Conservation (phyloP, 176 grass and related monocot genomes). For the Ampelocalamus luodianensis region DNA sequence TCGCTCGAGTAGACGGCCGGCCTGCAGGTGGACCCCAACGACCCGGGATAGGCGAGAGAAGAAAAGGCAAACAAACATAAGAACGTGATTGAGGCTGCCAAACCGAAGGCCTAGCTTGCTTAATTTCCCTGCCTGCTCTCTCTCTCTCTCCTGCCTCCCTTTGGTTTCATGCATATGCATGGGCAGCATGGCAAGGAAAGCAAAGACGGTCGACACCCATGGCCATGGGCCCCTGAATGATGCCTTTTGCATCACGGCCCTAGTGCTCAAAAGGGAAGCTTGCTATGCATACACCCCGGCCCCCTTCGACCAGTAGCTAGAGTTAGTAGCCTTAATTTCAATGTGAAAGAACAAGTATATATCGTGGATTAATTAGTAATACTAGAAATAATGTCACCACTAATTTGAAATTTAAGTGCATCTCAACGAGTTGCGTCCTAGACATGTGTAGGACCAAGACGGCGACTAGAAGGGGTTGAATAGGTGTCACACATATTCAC, state of each 20-base stretch:
- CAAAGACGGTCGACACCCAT: too few species aligned
- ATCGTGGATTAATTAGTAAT: too few species aligned
- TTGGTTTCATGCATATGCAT: too few species aligned
- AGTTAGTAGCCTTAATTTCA: too few species aligned
- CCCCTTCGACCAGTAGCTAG: too few species aligned
- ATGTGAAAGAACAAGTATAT: not conserved
- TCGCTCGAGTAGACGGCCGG: not conserved
- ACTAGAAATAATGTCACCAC: too few species aligned
- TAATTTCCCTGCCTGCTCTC: not conserved
- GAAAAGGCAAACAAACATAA: constrained; percentile 17
- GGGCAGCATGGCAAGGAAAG: not conserved
- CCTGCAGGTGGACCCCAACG: not conserved
- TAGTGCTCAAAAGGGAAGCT: not conserved
- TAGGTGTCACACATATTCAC: too few species aligned
- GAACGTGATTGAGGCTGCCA: constrained; percentile 24
- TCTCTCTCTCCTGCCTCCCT: too few species aligned
- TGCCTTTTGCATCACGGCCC: constrained; percentile 18
- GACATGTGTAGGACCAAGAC: too few species aligned
- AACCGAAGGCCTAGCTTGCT: not conserved
- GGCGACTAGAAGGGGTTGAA: too few species aligned
- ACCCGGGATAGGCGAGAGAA: not conserved
- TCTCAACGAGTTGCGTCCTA: too few species aligned
- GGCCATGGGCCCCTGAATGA: constrained; percentile 14
- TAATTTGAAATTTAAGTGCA: too few species aligned
- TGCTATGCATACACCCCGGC: constrained; percentile 8